phyloP scores from a whole-genome alignment of 306 rosid species.

The Cucumis cinereus region DNA sequence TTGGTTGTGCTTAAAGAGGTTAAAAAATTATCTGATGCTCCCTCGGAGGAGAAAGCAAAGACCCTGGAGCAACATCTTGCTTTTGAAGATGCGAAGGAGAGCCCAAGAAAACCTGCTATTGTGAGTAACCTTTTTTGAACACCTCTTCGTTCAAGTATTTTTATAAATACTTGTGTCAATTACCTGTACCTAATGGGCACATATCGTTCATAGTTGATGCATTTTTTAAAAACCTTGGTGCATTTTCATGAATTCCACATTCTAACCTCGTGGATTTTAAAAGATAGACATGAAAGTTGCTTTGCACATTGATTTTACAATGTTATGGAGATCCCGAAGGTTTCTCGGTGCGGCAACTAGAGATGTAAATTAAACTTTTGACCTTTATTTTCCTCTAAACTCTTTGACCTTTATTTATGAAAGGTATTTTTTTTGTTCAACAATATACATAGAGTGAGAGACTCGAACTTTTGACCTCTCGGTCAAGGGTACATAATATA shows the following conservation, averaged over 20 bases:
- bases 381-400: neutral
- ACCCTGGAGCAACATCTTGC: constrained; percentile 39
- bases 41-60: constrained; percentile 41
- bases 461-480: too few relatives aligned
- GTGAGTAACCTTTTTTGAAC: constrained; percentile 19
- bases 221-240: neutral
- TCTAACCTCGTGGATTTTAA: neutral
- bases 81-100: constrained; percentile 49
- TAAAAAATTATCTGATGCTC: constrained; percentile 32
- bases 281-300: neutral
- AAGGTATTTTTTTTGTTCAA: neutral
- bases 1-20: constrained; percentile 68
- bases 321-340: neutral
- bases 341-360: neutral
- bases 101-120: constrained; percentile 50
- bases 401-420: neutral
- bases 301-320: neutral
- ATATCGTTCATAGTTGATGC: neutral
- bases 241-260: constrained; percentile 10
- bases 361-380: neutral
- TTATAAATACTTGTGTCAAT: neutral
- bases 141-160: neutral
- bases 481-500: too few relatives aligned
- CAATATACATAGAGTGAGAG: too few relatives aligned
- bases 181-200: neutral